phyloP scores from a whole-genome alignment of 2,329 filamentous ascomycete species.

The Hirsutella minnesotensis region DNA sequence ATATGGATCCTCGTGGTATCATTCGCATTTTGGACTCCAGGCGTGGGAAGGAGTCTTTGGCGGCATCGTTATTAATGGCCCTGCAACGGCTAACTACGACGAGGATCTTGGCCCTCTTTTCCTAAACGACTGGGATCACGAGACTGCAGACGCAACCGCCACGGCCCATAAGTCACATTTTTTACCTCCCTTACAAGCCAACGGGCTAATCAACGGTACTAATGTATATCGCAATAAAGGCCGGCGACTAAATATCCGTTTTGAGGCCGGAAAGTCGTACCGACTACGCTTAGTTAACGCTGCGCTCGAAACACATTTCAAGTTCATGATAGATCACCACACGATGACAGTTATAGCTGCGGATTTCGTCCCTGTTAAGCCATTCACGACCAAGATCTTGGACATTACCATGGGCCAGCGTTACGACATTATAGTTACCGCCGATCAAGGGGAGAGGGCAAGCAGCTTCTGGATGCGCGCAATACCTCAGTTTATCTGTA shows the following conservation, averaged over 20 bases:
- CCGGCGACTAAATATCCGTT: conserved; percentile 22
- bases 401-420: conserved; percentile 33
- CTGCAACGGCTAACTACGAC: conserved; percentile 46
- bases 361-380: conserved; percentile 47
- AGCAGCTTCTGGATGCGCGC: conserved; percentile 35
- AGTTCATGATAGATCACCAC: conserved; percentile 45
- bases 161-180: background rate
- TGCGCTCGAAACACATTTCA: conserved; percentile 28
- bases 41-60: conserved; percentile 46
- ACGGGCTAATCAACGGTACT: conserved; percentile 32
- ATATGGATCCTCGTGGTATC: conserved; percentile 48
- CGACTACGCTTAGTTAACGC: conserved; percentile 36
- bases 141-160: conserved; percentile 26
- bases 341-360: conserved; percentile 42
- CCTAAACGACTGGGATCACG: conserved; percentile 47
- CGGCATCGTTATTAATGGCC: conserved; percentile 50
- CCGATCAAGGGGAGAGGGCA: conserved; percentile 16
- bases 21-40: conserved; percentile 43
- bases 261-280: conserved; percentile 30
- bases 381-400: conserved; percentile 39
- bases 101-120: conserved; percentile 49
- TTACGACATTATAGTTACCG: conserved; percentile 33
- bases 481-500: background rate
- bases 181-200: conserved; percentile 20
- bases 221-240: conserved; percentile 23